Evolutionary conservation across 768 basidiomycete genomes (phyloP), one percentile per base, ranked within the genome.

Genomic region (Cubamyces lactineus): DNA sequence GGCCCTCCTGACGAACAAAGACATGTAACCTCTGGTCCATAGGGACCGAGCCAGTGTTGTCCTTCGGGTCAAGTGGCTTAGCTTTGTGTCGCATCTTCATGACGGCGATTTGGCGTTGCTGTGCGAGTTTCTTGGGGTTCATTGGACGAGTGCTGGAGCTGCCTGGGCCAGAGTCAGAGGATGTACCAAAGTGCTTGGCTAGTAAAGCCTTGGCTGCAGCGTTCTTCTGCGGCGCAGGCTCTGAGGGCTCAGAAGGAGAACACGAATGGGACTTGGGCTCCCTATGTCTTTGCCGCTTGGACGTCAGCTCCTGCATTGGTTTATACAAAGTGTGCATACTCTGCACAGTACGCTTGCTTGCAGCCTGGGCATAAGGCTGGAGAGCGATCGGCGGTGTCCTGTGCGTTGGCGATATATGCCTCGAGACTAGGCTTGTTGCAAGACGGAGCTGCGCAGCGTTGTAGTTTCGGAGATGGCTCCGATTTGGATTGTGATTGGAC

Each of bases 51-150:
- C 78, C 75, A 1, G 73, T 54, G 53, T 76, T 81, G 69, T 88
- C 85, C 67, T 81, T 85, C 19, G 82, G 78, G 67, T 92, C 86
- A 8, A 77, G 84, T 2, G 90, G 83, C 43, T 76, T 66, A 12
- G 92, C 92, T 41, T 77, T 80, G 70, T 89, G 90, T 56, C 86
- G 85, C 81, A 94, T 82, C 69, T 85, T 90, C 82, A 93, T 89
- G 5, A 87, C 69, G 67, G 86, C 83, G 17, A 92, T 70, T 66
- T 84, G 85, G 58, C 80, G 79, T 61, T 79, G 72, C 63, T 85
- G 82, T 1, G 80, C 83, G 21, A 82, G 70, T 65, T 86, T 86
- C 56, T 75, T 78, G 8, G 85, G 80, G 66, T 86, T 82, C 13
- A 57, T 45, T 28, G 17, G 57, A 3, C n/a, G n/a, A 15, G 26